phyloP scores from a whole-genome alignment of 305 asterid species.

The Caryopteris hybrid region DNA sequence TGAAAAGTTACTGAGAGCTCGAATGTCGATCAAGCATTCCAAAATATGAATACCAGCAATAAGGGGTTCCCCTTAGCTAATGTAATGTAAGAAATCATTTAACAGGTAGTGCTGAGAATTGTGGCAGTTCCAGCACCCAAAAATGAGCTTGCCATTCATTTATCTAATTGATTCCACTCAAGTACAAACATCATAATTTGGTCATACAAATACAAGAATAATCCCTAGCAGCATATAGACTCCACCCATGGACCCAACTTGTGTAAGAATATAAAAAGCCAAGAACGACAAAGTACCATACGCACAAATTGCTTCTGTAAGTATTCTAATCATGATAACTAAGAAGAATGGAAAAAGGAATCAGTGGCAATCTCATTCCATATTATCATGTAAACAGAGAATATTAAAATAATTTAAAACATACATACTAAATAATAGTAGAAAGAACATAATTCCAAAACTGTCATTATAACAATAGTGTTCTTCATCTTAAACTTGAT shows the following conservation, averaged over 20 bases:
- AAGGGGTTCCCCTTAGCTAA: neutral
- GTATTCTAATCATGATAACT: neutral
- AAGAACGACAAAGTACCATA: neutral
- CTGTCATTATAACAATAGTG: neutral
- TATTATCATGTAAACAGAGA: neutral
- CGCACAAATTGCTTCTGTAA: neutral
- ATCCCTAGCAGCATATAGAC: neutral
- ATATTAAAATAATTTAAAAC: neutral
- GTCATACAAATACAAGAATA: neutral
- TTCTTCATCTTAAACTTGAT: neutral
- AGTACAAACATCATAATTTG: neutral
- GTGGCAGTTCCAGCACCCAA: neutral
- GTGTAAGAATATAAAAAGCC: neutral
- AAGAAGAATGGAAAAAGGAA: neutral
- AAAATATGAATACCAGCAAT: neutral
- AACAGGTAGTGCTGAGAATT: neutral
- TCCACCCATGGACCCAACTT: neutral
- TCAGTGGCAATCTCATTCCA: neutral
- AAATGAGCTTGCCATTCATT: neutral
- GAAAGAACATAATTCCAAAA: neutral
- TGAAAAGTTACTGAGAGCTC: neutral
- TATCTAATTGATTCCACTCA: neutral
- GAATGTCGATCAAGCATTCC: neutral
- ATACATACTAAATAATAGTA: neutral
- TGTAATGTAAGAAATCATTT: constrained; percentile 5